Evolutionary conservation across 2,329 filamentous ascomycete species (phyloP).

Genomic region (Trichoderma lentiforme): DNA sequence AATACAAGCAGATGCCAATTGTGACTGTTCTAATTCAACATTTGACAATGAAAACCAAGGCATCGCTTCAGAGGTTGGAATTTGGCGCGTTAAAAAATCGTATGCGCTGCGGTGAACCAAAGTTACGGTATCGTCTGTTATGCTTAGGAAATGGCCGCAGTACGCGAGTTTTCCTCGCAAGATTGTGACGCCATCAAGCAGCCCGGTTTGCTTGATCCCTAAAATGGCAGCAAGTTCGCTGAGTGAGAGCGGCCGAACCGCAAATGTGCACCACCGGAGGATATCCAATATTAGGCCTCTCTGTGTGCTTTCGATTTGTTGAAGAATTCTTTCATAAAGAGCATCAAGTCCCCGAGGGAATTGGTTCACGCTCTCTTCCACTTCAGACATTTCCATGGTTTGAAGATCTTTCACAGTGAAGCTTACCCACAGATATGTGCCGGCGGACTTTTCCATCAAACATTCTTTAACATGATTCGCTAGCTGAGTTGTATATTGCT

Average conservation of each 20-base stretch:
- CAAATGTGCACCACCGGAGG: neutral
- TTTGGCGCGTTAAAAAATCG: neutral
- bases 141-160: neutral
- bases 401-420: neutral
- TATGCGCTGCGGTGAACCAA: neutral
- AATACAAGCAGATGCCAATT: neutral
- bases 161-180: neutral
- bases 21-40: neutral
- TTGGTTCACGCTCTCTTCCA: neutral
- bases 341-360: neutral
- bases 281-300: neutral
- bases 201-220: neutral
- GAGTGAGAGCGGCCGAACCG: neutral
- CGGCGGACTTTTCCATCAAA: neutral
- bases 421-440: neutral
- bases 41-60: neutral
- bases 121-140: neutral
- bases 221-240: neutral
- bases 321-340: neutral
- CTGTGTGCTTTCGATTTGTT: neutral
- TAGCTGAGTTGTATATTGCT: neutral
- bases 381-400: neutral
- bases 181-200: neutral
- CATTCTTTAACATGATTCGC: neutral
- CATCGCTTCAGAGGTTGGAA: fast-evolving